Evolutionary conservation across 1,139 yeast species (phyloP).

Genomic region (Candida sanyaensis): DNA sequence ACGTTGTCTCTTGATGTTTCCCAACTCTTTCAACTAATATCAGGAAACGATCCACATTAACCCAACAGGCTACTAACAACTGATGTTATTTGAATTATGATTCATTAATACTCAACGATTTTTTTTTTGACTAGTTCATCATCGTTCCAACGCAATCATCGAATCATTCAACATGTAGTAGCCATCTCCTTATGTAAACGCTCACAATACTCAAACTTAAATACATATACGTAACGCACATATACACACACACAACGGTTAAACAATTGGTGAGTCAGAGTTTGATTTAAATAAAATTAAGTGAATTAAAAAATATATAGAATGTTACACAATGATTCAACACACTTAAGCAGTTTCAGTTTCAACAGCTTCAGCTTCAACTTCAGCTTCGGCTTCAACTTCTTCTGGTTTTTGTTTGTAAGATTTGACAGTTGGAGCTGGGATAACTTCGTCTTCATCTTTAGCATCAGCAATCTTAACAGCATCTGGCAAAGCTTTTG

Average conservation of each 20-base stretch:
- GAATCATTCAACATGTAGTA: neutral
- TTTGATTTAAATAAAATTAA: neutral
- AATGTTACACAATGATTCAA: conserved; percentile 4
- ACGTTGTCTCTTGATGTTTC: neutral
- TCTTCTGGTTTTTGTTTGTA: conserved; percentile 47
- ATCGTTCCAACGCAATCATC: neutral
- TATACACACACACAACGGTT: neutral
- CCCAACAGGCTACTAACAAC: neutral
- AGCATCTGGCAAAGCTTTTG: conserved; percentile 93
- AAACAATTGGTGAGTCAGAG: neutral
- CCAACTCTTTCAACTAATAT: neutral
- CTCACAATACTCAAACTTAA: neutral
- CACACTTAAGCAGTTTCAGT: conserved; percentile 31
- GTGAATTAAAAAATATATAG: conserved; percentile 5
- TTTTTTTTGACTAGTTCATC: neutral
- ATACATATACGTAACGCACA: neutral
- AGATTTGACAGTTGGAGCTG: conserved; percentile 83
- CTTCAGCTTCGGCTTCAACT: conserved; percentile 36
- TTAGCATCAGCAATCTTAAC: conserved; percentile 93
- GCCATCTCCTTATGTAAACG: neutral
- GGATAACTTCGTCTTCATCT: conserved; percentile 83
- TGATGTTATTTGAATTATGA: neutral
- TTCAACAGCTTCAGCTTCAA: conserved; percentile 29
- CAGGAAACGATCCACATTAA: neutral
- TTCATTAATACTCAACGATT: neutral